These are phyloP conservation scores for Gossypium sturtianum DNA, from an alignment of 345 rosid species.

Conservation along the genomic window DNA sequence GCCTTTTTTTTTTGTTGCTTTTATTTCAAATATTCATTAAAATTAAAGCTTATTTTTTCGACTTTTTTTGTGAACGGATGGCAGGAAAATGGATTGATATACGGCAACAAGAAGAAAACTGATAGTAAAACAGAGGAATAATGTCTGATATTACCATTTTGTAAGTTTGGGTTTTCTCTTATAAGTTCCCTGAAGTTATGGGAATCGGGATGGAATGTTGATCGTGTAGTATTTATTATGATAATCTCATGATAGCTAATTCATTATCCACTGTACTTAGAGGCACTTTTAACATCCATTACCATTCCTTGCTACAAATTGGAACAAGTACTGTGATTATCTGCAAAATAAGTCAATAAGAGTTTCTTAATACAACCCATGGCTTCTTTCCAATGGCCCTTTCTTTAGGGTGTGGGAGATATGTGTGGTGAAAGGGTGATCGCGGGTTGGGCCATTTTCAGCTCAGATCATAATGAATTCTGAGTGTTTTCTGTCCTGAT, in stretches of 20 bases:
- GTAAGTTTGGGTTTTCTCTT: background rate
- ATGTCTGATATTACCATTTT: background rate
- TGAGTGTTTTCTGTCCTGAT: background rate
- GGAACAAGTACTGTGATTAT: background rate
- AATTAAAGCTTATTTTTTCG: background rate
- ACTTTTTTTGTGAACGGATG: background rate
- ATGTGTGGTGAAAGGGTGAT: background rate
- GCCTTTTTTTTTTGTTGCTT: background rate
- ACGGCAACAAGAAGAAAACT: conserved; percentile 15
- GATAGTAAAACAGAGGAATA: conserved; percentile 11
- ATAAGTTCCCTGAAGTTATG: background rate
- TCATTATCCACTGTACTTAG: background rate
- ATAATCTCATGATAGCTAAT: background rate
- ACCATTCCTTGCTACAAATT: background rate
- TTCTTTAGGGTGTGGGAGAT: background rate
- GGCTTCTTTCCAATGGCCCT: background rate
- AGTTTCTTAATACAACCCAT: background rate
- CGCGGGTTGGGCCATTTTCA: background rate
- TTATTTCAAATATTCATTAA: background rate
- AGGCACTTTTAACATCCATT: background rate
- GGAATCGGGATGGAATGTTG: background rate
- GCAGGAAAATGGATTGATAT: conserved; percentile 17
- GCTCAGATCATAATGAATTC: background rate
- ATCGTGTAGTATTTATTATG: background rate
- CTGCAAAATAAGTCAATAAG: background rate